A percentile compares a stretch with the other conserved stretches of the same genome.
phyloP scores from a whole-genome alignment of 129 eudicot species.

The Arctium lappa region DNA sequence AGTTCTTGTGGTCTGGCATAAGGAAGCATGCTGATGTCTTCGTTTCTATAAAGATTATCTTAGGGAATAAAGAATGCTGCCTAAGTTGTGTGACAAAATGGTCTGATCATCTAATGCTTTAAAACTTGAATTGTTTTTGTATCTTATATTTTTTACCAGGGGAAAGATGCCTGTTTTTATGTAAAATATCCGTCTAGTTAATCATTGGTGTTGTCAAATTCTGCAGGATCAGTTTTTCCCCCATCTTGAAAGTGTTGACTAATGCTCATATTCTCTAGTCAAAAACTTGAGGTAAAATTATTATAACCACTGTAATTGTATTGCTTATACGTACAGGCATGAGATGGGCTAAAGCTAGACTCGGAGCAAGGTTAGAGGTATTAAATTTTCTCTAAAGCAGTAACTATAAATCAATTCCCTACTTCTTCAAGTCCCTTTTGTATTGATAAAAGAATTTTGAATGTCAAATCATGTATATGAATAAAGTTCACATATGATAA shows the following conservation, averaged over 20 bases:
- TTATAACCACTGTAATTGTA: neutral
- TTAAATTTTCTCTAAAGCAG: neutral
- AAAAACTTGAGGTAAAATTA: neutral
- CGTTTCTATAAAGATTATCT: neutral
- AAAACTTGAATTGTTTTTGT: neutral
- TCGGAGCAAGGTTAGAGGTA: neutral
- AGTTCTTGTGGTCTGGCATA: constrained; percentile 8
- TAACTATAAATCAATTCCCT: neutral
- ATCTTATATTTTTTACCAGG: neutral
- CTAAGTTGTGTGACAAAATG: constrained; percentile 12
- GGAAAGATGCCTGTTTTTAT: neutral
- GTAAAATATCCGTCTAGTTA: neutral
- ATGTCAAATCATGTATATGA: constrained; percentile 12
- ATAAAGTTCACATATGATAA: constrained; percentile 15
- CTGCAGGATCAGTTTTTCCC: neutral
- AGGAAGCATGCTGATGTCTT: constrained; percentile 30
- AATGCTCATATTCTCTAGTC: neutral
- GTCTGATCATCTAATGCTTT: neutral
- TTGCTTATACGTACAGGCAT: neutral
- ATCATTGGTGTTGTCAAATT: neutral
- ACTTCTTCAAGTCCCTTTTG: neutral
- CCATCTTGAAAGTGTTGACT: constrained; percentile 2
- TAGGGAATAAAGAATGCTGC: constrained; percentile 18
- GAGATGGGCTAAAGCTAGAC: neutral
- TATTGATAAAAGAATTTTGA: neutral